Base-by-base conservation (phyloP, 352 stramenopile species). In the Globisporangium polare region DNA sequence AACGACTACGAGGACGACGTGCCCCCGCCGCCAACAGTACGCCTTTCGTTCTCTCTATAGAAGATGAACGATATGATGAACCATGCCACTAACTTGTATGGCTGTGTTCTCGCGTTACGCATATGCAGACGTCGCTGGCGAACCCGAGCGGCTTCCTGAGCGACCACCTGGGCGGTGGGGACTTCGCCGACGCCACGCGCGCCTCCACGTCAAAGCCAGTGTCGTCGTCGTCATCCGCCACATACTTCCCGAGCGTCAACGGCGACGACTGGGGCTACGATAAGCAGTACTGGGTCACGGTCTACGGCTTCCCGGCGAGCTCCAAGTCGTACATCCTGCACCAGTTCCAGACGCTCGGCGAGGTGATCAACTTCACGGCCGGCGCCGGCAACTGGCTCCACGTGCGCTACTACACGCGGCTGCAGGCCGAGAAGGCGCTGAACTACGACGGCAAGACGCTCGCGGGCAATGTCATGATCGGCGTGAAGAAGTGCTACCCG, bases 271-370 rank as follows among this genome's bases (percentile, higher is more conserved):
- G 85, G 85, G 83, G 85, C 2, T 73, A 80, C 57, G 81, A 94
- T 65, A 81, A 88, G 58, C 78, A 91, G 66, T 94, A 90, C 70
- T 92, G 85, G 85, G 66, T 94, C 54, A 94, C 85, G 5, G 75
- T 94, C 13, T 94, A 83, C 58, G 85, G 85, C 47, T 94, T 92
- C 68, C 65, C 83, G 13, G 60, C 78, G 35, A 89, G 70, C 53
- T 57, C 81, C 62, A 85, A 73, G 67, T 73, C 79, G 59, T 84
- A 80, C 53, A 75, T 94, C 37, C 65, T 92, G 57, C 78, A 84
- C 57, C 78, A 92, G 24, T 94, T 94, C 63, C 80, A 92, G 72
- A 73, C 66, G 4, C 58, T 94, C 6, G 85, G 85, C 24, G 81
- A 94, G 35, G 80, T 91, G 33, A 65, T 89, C 49, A 84, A 88